A percentile compares a stretch with the other conserved stretches of the same genome.
These are phyloP conservation scores for Neonectria coccinea DNA, from an alignment of 2,329 filamentous ascomycete genomes.

Conservation along the genomic window DNA sequence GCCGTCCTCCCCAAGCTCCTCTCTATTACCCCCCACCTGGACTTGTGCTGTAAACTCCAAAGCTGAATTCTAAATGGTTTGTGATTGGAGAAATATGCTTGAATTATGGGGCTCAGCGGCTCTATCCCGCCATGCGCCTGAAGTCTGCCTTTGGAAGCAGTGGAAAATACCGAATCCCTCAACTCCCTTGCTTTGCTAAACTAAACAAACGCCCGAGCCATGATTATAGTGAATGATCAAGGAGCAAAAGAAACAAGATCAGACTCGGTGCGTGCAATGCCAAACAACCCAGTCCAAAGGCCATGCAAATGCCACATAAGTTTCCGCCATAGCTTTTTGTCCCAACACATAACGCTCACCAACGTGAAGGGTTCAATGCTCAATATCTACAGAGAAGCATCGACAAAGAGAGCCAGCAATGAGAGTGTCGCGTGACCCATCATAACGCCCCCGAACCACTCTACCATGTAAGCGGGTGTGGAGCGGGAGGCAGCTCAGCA, in stretches of 20 bases:
- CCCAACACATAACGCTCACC: conserved; percentile 36
- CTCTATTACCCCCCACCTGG: no score
- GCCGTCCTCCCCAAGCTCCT: not conserved
- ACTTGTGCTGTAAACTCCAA: not conserved
- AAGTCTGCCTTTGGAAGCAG: conserved; percentile 10
- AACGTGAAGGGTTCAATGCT: conserved; percentile 21
- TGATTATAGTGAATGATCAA: conserved; percentile 32
- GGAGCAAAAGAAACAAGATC: conserved; percentile 19
- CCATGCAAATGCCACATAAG: conserved; percentile 19
- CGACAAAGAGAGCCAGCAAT: conserved; percentile 7
- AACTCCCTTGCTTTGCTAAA: conserved; percentile 45
- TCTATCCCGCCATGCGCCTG: conserved; percentile 19
- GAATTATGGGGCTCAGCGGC: conserved; percentile 18
- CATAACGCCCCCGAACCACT: conserved; percentile 9
- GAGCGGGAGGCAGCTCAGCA: not conserved
- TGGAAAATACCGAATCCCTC: conserved; percentile 28
- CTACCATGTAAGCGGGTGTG: not conserved
- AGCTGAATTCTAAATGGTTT: not conserved
- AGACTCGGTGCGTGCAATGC: conserved; percentile 19
- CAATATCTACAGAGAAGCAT: conserved; percentile 45
- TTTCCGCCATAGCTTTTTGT: conserved; percentile 29
- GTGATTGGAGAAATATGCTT: conserved; percentile 12
- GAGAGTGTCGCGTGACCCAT: conserved; percentile 30
- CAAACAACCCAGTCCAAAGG: conserved; percentile 16
- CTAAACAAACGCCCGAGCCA: conserved; percentile 42